phyloP scores from a whole-genome alignment of 164 flowering plant species.

The Cinnamomum chago region DNA sequence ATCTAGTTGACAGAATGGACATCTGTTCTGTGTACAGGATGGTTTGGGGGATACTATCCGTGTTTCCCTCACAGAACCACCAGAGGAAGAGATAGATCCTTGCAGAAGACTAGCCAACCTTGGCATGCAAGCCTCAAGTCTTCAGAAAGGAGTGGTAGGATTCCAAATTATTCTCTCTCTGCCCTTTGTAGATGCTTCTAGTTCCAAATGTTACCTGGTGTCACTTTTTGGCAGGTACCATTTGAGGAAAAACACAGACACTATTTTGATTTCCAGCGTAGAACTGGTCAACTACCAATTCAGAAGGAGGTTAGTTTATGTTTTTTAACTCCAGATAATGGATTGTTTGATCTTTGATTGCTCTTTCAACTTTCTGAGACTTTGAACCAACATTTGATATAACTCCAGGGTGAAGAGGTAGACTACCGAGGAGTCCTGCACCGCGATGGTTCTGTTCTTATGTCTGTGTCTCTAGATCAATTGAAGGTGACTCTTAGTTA shows the following conservation, averaged over 20 bases:
- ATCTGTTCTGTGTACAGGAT: constrained; percentile 48
- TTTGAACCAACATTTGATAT: neutral
- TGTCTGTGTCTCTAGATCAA: constrained; percentile 82
- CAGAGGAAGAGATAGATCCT: constrained; percentile 95
- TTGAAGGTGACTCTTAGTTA: constrained; percentile 52
- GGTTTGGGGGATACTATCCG: constrained; percentile 96
- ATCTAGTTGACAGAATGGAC: neutral
- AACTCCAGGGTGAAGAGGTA: constrained; percentile 80
- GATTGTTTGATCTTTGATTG: neutral
- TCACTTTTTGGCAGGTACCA: constrained; percentile 45
- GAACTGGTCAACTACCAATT: constrained; percentile 79
- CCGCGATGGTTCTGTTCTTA: constrained; percentile 97
- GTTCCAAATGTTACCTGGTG: neutral
- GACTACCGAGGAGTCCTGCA: constrained; percentile 94
- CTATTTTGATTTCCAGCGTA: constrained; percentile 94
- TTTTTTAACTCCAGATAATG: neutral
- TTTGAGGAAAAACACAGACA: constrained; percentile 87
- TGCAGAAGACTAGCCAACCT: constrained; percentile 88
- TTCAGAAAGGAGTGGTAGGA: constrained; percentile 93
- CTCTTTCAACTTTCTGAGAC: neutral
- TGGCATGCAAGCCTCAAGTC: constrained; percentile 74
- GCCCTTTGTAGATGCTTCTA: constrained; percentile 4
- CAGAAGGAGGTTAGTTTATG: constrained; percentile 76
- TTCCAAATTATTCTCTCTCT: constrained; percentile 8
- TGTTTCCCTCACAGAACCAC: constrained; percentile 95